Evolutionary conservation across 345 rosid genomes (phyloP).

Genomic region (Citrus inodora): DNA sequence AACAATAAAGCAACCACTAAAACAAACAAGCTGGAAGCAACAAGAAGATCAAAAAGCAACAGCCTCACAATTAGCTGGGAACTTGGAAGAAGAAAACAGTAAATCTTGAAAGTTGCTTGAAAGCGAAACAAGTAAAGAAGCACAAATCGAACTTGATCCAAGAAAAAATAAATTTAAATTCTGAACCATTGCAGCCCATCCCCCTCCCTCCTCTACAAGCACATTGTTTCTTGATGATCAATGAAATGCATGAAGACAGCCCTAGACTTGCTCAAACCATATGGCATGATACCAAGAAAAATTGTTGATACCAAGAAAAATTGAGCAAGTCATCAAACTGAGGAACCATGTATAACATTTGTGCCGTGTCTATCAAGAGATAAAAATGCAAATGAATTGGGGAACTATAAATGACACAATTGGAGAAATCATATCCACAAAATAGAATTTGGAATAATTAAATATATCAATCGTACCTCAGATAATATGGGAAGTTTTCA

Average conservation of each 20-base stretch:
- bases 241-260: not conserved
- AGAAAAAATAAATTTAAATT: not conserved
- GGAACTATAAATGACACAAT: not conserved
- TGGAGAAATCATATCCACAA: not conserved
- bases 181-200: not conserved
- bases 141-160: not conserved
- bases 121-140: not conserved
- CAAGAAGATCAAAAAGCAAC: not conserved
- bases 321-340: not conserved
- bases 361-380: not conserved
- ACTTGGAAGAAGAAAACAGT: not conserved
- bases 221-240: not conserved
- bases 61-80: not conserved
- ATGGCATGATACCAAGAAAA: not conserved
- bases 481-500: slow-evolving; percentile 78
- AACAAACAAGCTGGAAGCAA: not conserved
- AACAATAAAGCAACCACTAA: not conserved
- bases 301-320: not conserved
- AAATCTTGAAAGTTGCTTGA: not conserved
- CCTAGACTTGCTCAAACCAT: not conserved
- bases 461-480: slow-evolving; percentile 47
- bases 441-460: not conserved
- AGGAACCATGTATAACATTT: not conserved
- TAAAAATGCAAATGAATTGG: not conserved
- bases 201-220: not conserved